Evolutionary conservation across 352 stramenopile genomes (phyloP).

Genomic region (Globisporangium cylindrosporum): DNA sequence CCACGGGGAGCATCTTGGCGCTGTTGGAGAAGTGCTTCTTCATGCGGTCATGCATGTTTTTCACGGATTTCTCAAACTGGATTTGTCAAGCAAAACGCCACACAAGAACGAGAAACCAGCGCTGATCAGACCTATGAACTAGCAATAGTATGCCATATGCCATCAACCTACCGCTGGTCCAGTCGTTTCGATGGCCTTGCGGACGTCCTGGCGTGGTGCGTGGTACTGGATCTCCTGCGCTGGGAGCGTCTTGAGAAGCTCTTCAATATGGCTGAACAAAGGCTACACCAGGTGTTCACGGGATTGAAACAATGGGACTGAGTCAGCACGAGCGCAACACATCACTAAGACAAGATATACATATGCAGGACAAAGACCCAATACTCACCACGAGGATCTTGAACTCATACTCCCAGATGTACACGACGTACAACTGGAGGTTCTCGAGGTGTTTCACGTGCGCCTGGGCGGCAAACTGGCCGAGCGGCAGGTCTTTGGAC

Average conservation of each 20-base stretch:
- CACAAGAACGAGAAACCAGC: no score
- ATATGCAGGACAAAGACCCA: not conserved
- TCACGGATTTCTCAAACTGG: constrained; percentile 68
- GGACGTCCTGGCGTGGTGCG: constrained; percentile 52
- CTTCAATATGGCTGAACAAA: constrained; percentile 52
- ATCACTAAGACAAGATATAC: not conserved
- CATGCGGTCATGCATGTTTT: constrained; percentile 65
- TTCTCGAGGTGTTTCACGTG: constrained; percentile 41
- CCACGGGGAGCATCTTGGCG: constrained; percentile 42
- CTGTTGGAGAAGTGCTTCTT: constrained; percentile 69
- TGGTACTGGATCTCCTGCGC: constrained; percentile 69
- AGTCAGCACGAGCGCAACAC: not conserved
- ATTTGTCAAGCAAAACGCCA: no score
- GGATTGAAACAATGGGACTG: not conserved
- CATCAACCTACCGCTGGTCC: constrained; percentile 30
- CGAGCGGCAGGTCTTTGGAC: constrained; percentile 40
- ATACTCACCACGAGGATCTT: constrained; percentile 46
- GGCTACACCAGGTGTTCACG: constrained; percentile 22
- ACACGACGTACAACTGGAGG: constrained; percentile 46
- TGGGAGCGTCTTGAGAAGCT: constrained; percentile 51
- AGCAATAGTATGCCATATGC: not conserved
- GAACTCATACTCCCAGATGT: constrained; percentile 70
- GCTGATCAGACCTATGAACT: no score
- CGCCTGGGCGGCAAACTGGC: constrained; percentile 47
- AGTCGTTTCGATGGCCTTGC: constrained; percentile 43